phyloP scores from a whole-genome alignment of 352 stramenopile species.

The Hyaloperonospora brassicae region DNA sequence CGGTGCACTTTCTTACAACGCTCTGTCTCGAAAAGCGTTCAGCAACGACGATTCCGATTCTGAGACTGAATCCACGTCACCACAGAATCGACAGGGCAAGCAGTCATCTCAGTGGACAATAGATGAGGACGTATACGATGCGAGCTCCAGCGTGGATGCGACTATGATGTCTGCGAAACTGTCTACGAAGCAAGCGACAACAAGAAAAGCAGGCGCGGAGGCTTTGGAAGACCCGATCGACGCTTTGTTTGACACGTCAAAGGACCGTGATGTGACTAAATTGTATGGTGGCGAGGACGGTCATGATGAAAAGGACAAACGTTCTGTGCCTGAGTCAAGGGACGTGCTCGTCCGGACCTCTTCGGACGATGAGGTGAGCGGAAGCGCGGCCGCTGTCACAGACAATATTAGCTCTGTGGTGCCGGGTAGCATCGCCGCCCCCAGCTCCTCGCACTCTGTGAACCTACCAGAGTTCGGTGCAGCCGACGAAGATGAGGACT shows the following conservation, averaged over 20 bases:
- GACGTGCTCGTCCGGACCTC: slow-evolving; percentile 1
- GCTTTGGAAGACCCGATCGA: slow-evolving; percentile 45
- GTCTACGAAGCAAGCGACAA: background rate
- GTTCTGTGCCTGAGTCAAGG: slow-evolving; percentile 1
- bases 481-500: slow-evolving; percentile 30
- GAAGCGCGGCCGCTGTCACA: background rate
- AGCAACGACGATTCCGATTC: slow-evolving; percentile 19
- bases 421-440: background rate
- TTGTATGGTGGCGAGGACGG: slow-evolving; percentile 12
- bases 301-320: slow-evolving; percentile 1
- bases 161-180: slow-evolving; percentile 3
- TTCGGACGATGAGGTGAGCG: slow-evolving; percentile 7
- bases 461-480: slow-evolving; percentile 3
- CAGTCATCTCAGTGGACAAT: slow-evolving; percentile 5
- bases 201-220: slow-evolving; percentile 9
- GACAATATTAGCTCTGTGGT: slow-evolving; percentile 2
- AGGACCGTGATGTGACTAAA: slow-evolving; percentile 39
- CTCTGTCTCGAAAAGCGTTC: slow-evolving; percentile 1
- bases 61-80: slow-evolving; percentile 13
- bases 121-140: slow-evolving; percentile 2
- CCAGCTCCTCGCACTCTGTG: background rate
- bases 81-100: slow-evolving; percentile 16
- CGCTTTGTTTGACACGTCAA: slow-evolving; percentile 49
- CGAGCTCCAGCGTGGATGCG: slow-evolving; percentile 2
- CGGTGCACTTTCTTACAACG: slow-evolving; percentile 45